These are phyloP conservation scores for Stellera chamaejasme DNA, from an alignment of 345 rosid species.

Conservation along the genomic window DNA sequence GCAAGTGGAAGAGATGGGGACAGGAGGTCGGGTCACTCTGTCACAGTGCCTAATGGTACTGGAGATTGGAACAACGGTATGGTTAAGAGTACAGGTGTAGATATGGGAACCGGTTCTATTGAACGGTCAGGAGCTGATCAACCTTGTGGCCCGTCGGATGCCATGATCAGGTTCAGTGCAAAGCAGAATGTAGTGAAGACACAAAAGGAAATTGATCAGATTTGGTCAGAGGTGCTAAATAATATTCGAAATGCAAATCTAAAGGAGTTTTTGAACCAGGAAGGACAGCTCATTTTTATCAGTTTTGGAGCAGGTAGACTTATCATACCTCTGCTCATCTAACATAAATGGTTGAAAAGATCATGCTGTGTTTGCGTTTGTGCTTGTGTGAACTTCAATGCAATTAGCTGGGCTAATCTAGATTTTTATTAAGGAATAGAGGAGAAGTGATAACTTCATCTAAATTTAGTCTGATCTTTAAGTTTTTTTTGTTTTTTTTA, in stretches of 20 bases:
- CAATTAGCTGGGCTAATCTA: too few species aligned
- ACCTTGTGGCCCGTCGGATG: constrained; percentile 19
- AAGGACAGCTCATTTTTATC: constrained; percentile 77
- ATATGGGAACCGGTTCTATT: constrained; percentile 29
- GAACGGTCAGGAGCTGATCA: constrained; percentile 29
- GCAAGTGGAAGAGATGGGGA: constrained; percentile 29
- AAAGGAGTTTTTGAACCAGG: constrained; percentile 66
- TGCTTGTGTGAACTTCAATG: too few species aligned
- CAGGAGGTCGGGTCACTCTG: constrained; percentile 28
- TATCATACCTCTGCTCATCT: constrained; percentile 8
- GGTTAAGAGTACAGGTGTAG: constrained; percentile 22
- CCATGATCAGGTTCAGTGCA: constrained; percentile 12
- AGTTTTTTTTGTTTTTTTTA: too few species aligned
- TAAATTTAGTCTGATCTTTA: too few species aligned
- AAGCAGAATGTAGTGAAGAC: constrained; percentile 29
- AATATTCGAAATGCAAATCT: constrained; percentile 39
- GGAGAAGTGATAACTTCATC: too few species aligned
- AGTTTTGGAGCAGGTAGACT: constrained; percentile 80
- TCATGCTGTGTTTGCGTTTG: neutral
- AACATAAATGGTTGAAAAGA: neutral
- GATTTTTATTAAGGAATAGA: too few species aligned
- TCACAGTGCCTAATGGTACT: constrained; percentile 19
- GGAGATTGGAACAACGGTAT: constrained; percentile 13
- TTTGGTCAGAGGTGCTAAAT: constrained; percentile 80
- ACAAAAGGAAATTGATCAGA: constrained; percentile 49